A percentile compares a stretch with the other conserved stretches of the same genome.
phyloP scores from a whole-genome alignment of 371 early-diverging fungal species.

The Mortierella sp. region DNA sequence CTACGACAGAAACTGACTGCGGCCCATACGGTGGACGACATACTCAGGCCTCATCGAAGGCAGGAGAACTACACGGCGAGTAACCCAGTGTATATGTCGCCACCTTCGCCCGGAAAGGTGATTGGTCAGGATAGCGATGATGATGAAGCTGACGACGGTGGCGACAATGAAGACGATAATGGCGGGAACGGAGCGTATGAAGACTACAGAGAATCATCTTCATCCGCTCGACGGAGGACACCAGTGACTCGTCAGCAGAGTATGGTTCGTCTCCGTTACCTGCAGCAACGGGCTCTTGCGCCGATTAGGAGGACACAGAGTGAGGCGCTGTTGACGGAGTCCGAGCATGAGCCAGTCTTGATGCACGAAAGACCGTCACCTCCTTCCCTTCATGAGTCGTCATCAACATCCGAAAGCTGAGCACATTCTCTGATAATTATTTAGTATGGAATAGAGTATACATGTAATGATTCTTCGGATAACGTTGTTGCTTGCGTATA shows the following conservation, averaged over 20 bases:
- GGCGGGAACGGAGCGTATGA: not conserved
- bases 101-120: not conserved
- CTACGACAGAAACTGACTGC: constrained; percentile 27
- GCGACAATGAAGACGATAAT: constrained; percentile 6
- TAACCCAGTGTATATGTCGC: constrained; percentile 31
- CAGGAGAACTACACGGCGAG: constrained; percentile 29
- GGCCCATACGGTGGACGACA: constrained; percentile 28
- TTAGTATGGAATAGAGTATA: no score
- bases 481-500: no score
- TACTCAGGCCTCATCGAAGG: constrained; percentile 1
- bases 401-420: no score
- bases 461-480: no score
- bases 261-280: not conserved
- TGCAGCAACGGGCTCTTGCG: not conserved
- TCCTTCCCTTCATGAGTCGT: no score
- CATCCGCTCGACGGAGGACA: not conserved
- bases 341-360: no score
- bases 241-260: not conserved
- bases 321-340: constrained; percentile 2
- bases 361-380: no score
- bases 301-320: constrained; percentile 8
- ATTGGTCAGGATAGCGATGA: constrained; percentile 1
- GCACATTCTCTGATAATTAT: no score
- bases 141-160: not conserved
- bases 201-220: not conserved